Base-by-base conservation (phyloP, 1,284 basidiomycete species). In the Papiliotrema fonsecae region DNA sequence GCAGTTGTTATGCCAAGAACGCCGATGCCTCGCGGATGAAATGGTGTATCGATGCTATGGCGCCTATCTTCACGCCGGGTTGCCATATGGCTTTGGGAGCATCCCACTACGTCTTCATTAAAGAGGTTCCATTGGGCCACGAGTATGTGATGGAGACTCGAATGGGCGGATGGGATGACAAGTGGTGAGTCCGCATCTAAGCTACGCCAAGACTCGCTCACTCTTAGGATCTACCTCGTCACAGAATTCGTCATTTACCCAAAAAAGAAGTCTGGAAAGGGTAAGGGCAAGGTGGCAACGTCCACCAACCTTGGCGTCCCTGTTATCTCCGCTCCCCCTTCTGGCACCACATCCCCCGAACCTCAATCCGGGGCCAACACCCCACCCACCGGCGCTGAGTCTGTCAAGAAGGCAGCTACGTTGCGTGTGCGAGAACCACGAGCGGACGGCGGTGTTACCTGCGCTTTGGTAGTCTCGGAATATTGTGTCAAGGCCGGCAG, bases 151-250 rank as follows among this genome's bases (percentile, higher is more conserved):
- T 91, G 30, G 78, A 85, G 46, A 69, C 81, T n/a, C 77, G 71
- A 27, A 71, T 86, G 16, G 84, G 76, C 4, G 78, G 82, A 3
- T 92, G 87, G 87, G 88, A 89, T 52, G 76, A 84, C 43, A 92
- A 92, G 80, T 91, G 88, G 88, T 88, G 56, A 58, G 81, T 70
- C 22, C 42, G 22, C 40, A 22, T 40, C 19, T 16, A 19, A 35
- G 9, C 34, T 37, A 27, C 28, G 41, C 32, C 14, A 44, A 11
- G n/a, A 16, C 27, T 24, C 42, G 42, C 47, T 16, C 24, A 25
- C 34, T 25, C 16, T 14, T 36, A 61, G 86, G 85, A 52, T 85
- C 32, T 87, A 82, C 71, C 57, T 84, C 53, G 72, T 84, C 47
- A 77, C 77, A 26, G 82, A 82, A 53, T 86, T 82, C 68, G 81